Conservation (phyloP, 2,329 filamentous ascomycete species). For the Alternaria infectoria region DNA sequence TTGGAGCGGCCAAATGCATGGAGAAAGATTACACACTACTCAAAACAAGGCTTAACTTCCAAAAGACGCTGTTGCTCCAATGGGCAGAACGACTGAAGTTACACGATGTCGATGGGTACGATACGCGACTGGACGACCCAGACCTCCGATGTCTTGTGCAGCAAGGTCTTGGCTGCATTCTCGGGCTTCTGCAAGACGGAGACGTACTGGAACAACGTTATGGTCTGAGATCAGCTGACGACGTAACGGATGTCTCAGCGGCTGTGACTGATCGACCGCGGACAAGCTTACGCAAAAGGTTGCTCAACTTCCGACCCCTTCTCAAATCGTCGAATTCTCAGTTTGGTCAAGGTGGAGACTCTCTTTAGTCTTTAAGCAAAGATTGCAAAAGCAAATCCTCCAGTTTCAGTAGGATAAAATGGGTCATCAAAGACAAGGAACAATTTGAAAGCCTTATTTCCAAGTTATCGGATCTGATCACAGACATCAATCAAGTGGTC, state of each 20-base stretch:
- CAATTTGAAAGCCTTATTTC: neutral
- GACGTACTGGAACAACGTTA: neutral
- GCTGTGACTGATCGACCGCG: neutral
- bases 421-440: slow-evolving; percentile 2
- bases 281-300: neutral
- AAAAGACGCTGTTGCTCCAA: neutral
- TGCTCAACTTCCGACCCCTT: neutral
- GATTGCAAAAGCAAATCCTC: too few relatives aligned
- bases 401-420: neutral
- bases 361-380: too few relatives aligned
- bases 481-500: neutral
- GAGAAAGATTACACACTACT: neutral
- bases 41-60: neutral
- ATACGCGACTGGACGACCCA: neutral
- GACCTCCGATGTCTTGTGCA: neutral
- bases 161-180: neutral
- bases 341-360: too few relatives aligned
- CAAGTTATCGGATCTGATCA: neutral
- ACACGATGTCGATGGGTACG: neutral
- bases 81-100: neutral
- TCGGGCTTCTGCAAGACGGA: neutral
- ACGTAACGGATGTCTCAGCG: neutral
- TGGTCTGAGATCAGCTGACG: neutral
- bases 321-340: too few relatives aligned
- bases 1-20: neutral